Conservation (phyloP, 2,329 filamentous ascomycete species). For the Pyricularia grisea region DNA sequence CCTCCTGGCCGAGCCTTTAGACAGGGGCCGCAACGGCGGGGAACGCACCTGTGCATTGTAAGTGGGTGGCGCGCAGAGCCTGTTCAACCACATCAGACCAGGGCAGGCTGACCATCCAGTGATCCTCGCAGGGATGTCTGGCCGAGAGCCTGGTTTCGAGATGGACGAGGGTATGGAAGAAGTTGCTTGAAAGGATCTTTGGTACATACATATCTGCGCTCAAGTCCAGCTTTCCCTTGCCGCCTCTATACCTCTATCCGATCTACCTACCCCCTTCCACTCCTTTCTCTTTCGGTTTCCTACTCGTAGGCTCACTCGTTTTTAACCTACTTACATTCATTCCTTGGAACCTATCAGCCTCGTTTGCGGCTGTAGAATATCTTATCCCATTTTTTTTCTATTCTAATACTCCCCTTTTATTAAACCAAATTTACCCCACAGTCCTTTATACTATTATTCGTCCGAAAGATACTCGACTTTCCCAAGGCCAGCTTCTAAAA, state of each 20-base stretch:
- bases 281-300: neutral
- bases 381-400: neutral
- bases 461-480: neutral
- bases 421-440: neutral
- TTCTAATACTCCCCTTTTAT: neutral
- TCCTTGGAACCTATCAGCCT: neutral
- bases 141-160: neutral
- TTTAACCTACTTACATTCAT: neutral
- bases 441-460: neutral
- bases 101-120: neutral
- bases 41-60: neutral
- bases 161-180: neutral
- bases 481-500: neutral
- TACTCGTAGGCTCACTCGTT: neutral
- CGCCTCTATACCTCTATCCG: neutral
- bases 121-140: constrained; percentile 3
- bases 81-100: neutral
- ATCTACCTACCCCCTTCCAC: neutral
- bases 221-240: neutral
- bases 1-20: neutral
- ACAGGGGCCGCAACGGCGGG: neutral
- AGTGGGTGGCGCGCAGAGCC: neutral
- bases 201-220: neutral
- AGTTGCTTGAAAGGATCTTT: neutral
- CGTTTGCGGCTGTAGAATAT: neutral